Percentiles rank a stretch among this genome's conserved stretches.
phyloP scores from a whole-genome alignment of 2,329 filamentous ascomycete genomes.

The Aspergillus udagawae region DNA sequence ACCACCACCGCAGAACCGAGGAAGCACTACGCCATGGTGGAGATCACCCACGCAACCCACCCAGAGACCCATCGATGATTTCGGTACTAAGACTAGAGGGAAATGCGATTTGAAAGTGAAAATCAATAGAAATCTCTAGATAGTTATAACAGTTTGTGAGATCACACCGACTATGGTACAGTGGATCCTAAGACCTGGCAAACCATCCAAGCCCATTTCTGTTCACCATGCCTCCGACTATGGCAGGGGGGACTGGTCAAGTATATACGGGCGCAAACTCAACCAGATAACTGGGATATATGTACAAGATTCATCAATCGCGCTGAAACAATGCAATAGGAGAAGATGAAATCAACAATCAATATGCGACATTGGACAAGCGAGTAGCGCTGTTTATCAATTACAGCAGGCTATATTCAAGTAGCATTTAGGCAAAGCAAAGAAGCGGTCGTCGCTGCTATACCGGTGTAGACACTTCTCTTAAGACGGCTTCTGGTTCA shows the following conservation, averaged over 20 bases:
- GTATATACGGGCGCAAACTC: not conserved
- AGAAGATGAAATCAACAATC: not conserved
- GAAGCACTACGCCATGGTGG: not conserved
- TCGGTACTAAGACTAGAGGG: not conserved
- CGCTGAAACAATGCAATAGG: not conserved
- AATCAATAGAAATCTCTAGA: not conserved
- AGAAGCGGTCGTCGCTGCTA: not conserved
- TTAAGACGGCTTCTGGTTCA: constrained; percentile 2
- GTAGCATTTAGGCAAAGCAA: not conserved
- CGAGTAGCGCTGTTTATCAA: not conserved
- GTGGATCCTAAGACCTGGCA: not conserved
- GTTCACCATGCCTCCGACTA: not conserved
- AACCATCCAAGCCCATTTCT: not conserved
- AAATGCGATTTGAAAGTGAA: not conserved
- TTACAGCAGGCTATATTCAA: not conserved
- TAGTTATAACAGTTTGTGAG: not conserved
- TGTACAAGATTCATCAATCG: not conserved
- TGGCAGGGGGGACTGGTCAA: not conserved
- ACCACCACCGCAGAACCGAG: not conserved
- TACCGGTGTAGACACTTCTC: not conserved
- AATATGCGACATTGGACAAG: not conserved
- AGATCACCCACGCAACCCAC: not conserved
- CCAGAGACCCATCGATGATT: not conserved
- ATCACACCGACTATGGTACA: not conserved
- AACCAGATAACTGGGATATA: not conserved